phyloP scores from a whole-genome alignment of 2,329 filamentous ascomycete genomes.

The Xylaria sp. region DNA sequence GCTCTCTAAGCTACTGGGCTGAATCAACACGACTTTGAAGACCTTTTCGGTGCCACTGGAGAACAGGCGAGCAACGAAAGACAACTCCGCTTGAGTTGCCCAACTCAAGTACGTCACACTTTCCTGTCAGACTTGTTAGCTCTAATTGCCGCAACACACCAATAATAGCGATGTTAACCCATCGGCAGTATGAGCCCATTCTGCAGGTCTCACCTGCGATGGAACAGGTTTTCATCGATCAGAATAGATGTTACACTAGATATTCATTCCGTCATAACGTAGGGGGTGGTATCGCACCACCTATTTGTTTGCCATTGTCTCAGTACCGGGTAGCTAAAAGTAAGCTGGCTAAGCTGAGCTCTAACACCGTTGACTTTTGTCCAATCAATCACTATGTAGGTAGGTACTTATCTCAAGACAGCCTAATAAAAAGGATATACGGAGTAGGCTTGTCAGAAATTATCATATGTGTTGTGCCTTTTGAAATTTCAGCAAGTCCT shows the following conservation, averaged over 20 bases:
- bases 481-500: not conserved
- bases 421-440: not conserved
- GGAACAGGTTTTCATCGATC: slow-evolving; percentile 20
- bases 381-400: no score
- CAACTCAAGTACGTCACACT: not conserved
- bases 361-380: not conserved
- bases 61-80: slow-evolving; percentile 11
- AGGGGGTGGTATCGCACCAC: slow-evolving; percentile 9
- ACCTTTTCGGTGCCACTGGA: not conserved
- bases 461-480: not conserved
- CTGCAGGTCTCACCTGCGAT: slow-evolving; percentile 15
- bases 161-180: not conserved
- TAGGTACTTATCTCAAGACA: not conserved
- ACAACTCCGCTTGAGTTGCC: slow-evolving; percentile 24
- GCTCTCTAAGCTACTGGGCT: not conserved
- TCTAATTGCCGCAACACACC: slow-evolving; percentile 1
- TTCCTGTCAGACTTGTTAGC: not conserved
- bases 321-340: not conserved
- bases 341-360: slow-evolving; percentile 7
- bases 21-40: no score
- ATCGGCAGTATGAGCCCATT: slow-evolving; percentile 2
- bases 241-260: not conserved
- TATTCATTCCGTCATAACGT: not conserved
- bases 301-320: slow-evolving; percentile 5
- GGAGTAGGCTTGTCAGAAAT: no score